These are phyloP conservation scores for Phytophthora melonis DNA, from an alignment of 352 stramenopile genomes.

Conservation along the genomic window DNA sequence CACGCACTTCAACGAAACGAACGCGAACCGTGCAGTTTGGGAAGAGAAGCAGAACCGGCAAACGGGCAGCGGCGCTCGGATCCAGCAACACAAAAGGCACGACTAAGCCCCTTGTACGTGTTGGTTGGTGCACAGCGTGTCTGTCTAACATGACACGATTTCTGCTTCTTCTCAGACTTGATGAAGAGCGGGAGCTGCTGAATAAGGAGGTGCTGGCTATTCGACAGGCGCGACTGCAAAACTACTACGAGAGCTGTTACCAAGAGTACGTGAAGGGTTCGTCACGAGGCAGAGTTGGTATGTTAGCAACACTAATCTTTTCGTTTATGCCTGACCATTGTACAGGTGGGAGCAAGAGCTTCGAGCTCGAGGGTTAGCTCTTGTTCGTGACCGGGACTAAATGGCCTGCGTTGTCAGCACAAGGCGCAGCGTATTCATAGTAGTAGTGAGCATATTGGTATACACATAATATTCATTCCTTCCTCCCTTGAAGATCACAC, in stretches of 20 bases:
- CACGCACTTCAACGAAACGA: conserved; percentile 57
- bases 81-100: conserved; percentile 68
- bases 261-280: conserved; percentile 50
- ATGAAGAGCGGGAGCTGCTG: conserved; percentile 79
- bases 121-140: not conserved
- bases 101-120: not conserved
- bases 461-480: not conserved
- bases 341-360: conserved; percentile 78
- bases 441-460: not conserved
- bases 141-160: not conserved
- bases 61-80: conserved; percentile 54
- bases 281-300: not conserved
- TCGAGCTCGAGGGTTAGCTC: conserved; percentile 69
- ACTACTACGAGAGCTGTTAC: conserved; percentile 85
- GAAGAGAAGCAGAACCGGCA: conserved; percentile 82
- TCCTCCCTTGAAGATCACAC: conserved; percentile 2
- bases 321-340: not conserved
- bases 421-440: not conserved
- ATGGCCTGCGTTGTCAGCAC: not conserved
- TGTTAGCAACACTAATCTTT: not conserved
- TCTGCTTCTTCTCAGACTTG: conserved; percentile 39
- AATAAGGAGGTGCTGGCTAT: conserved; percentile 80
- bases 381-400: conserved; percentile 78
- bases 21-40: conserved; percentile 66
- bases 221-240: conserved; percentile 67